phyloP scores from a whole-genome alignment of 1,139 yeast genomes.

The Kluyveromyces sp. region DNA sequence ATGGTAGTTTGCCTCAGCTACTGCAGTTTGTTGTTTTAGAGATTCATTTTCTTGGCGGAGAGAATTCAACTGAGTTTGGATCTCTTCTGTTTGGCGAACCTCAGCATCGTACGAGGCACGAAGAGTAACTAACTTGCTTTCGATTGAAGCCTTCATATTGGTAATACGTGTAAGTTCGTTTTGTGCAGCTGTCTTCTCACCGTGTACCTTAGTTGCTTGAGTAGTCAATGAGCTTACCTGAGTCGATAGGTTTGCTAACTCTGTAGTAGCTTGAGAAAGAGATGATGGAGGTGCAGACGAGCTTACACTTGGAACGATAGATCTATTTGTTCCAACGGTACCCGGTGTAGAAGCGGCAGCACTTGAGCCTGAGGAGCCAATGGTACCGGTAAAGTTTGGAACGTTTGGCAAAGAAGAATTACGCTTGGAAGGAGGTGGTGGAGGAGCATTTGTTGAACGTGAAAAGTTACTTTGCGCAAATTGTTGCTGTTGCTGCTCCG shows the following conservation, averaged over 20 bases:
- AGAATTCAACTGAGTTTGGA: slow-evolving; percentile 50
- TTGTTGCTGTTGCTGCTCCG: slow-evolving; percentile 24
- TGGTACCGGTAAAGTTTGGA: slow-evolving; percentile 23
- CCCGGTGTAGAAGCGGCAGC: too few species aligned
- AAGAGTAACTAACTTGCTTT: slow-evolving; percentile 56
- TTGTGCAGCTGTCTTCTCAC: slow-evolving; percentile 67
- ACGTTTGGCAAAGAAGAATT: slow-evolving; percentile 22
- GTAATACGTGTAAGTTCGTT: slow-evolving; percentile 61
- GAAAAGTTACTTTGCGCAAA: slow-evolving; percentile 17
- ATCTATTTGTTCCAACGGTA: neutral
- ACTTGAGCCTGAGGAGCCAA: slow-evolving; percentile 1
- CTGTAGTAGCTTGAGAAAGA: slow-evolving; percentile 72
- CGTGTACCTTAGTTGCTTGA: slow-evolving; percentile 65
- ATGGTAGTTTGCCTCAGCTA: slow-evolving; percentile 75
- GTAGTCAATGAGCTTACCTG: slow-evolving; percentile 72
- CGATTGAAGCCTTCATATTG: slow-evolving; percentile 62
- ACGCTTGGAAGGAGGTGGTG: slow-evolving; percentile 11
- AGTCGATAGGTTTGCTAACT: slow-evolving; percentile 77
- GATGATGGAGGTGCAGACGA: slow-evolving; percentile 56
- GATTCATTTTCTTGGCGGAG: slow-evolving; percentile 66
- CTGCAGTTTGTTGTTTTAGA: slow-evolving; percentile 65
- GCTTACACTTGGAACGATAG: slow-evolving; percentile 40
- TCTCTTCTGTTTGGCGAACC: slow-evolving; percentile 63
- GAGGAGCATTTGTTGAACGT: slow-evolving; percentile 8
- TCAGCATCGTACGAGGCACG: slow-evolving; percentile 72